Conservation (phyloP, 768 basidiomycete species). For the Amylocystis lapponica region DNA sequence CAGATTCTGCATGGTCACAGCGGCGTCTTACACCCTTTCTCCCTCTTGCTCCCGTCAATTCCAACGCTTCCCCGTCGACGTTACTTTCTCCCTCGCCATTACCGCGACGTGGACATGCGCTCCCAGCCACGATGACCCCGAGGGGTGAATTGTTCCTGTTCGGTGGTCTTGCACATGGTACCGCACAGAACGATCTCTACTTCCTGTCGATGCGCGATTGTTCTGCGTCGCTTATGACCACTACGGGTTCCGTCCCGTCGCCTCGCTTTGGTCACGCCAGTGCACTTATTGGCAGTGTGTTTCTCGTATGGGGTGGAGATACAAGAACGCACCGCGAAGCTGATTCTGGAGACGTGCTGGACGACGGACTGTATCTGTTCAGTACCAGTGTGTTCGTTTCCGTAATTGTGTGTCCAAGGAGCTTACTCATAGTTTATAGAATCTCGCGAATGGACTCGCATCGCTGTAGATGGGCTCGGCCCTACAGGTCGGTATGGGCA, state of each 20-base stretch:
- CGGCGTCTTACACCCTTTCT: too few relatives aligned
- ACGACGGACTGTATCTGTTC: slow-evolving; percentile 85
- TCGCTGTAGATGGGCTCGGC: slow-evolving; percentile 63
- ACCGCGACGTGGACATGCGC: neutral
- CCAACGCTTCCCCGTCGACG: too few relatives aligned
- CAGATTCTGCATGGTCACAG: too few relatives aligned
- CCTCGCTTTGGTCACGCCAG: slow-evolving; percentile 90
- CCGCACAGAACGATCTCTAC: slow-evolving; percentile 85
- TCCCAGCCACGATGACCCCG: slow-evolving; percentile 70
- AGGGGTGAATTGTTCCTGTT: slow-evolving; percentile 92
- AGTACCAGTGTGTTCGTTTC: slow-evolving; percentile 68
- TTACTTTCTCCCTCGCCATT: slow-evolving; percentile 9
- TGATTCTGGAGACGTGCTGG: slow-evolving; percentile 61
- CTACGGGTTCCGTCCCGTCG: slow-evolving; percentile 75
- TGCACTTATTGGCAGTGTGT: slow-evolving; percentile 86
- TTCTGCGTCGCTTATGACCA: slow-evolving; percentile 73
- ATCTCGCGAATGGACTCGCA: slow-evolving; percentile 87
- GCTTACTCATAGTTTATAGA: slow-evolving; percentile 35
- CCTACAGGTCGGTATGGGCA: slow-evolving; percentile 91
- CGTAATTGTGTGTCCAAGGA: neutral
- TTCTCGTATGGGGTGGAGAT: slow-evolving; percentile 98
- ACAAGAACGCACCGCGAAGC: slow-evolving; percentile 65
- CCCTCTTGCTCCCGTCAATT: too few relatives aligned
- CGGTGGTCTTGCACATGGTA: slow-evolving; percentile 86
- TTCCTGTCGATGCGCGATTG: slow-evolving; percentile 69